Conservation (phyloP, 208 protist genomes). For the Acanthamoeba castellanii region DNA sequence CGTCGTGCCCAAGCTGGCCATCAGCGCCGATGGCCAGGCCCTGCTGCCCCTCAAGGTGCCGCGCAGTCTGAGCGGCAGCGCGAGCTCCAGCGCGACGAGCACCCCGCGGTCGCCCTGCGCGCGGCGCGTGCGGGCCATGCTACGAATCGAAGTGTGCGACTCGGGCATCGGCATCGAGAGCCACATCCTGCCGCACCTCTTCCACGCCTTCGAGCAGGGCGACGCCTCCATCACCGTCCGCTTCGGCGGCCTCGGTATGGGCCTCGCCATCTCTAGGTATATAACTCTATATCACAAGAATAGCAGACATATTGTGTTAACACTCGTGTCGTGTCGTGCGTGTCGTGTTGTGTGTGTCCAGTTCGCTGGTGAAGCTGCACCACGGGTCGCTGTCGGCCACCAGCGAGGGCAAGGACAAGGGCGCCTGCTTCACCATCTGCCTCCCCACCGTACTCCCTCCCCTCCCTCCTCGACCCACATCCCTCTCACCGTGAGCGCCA, state of each 20-base stretch:
- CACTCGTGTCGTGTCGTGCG: neutral
- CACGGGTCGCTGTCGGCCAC: neutral
- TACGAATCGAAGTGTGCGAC: neutral
- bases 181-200: neutral
- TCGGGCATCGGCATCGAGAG: conserved; percentile 41
- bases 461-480: too few species aligned
- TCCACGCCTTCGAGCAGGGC: neutral
- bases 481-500: too few species aligned
- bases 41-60: neutral
- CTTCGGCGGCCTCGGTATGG: neutral
- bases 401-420: conserved; percentile 47
- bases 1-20: too few species aligned
- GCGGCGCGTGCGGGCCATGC: neutral
- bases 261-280: neutral
- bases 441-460: too few species aligned
- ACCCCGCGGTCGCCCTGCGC: neutral
- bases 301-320: neutral
- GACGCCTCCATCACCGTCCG: neutral
- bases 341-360: neutral
- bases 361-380: conserved; percentile 24
- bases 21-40: neutral
- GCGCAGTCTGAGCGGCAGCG: neutral
- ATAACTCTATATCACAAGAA: neutral
- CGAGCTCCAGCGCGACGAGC: neutral
- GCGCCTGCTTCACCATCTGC: conserved; percentile 5